Evolutionary conservation across 768 basidiomycete genomes (phyloP), one percentile per base, ranked within the genome.

Genomic region (Termitomyces sp.): DNA sequence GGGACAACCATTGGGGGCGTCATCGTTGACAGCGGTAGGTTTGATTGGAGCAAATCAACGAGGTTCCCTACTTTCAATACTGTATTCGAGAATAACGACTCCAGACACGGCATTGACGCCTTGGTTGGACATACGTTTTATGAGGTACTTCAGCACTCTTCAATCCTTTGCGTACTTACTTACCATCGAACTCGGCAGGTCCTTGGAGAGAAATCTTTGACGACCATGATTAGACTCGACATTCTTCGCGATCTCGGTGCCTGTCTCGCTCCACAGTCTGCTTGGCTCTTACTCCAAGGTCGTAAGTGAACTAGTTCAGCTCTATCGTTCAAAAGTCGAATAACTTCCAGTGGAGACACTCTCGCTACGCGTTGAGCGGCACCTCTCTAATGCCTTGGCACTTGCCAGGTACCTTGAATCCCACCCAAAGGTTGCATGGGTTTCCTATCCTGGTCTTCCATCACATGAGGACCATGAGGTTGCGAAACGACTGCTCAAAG

Each of bases 1-100:
- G 86, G 88, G 30, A 86, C 83, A 12, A 85, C 84, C 7, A 81
- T 88, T 54, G 86, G 76, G 0, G 87, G 87, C 44, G 82, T 87
- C 14, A 71, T 88, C 26, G 63, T 89, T 35, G 87, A 88, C 62
- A 72, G 75, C 13, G 85, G 85, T 43, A 82, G 80, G 28, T 87
- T 87, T 59, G 78, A 85, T 71, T 85, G 82, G 80, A 68, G 72
- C 4, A 68, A 71, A 35, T 80, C 79, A 2, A 80, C 81, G 14
- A 48, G 58, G 63, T 87, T 87, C 75, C 65, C 65, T 3, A 50
- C 35, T 23, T 64, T 66, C 54, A 66, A 61, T 18, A 56, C 56
- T 23, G 50, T 61, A 4, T 28, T 56, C 8, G 41, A 60, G 26
- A 59, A 32, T 18, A 44, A 56, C n/a, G 52, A 32, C 1, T 44